These are phyloP conservation scores for Coemansia sp. DNA, from an alignment of 192 early-diverging fungal species.

Conservation along the genomic window DNA sequence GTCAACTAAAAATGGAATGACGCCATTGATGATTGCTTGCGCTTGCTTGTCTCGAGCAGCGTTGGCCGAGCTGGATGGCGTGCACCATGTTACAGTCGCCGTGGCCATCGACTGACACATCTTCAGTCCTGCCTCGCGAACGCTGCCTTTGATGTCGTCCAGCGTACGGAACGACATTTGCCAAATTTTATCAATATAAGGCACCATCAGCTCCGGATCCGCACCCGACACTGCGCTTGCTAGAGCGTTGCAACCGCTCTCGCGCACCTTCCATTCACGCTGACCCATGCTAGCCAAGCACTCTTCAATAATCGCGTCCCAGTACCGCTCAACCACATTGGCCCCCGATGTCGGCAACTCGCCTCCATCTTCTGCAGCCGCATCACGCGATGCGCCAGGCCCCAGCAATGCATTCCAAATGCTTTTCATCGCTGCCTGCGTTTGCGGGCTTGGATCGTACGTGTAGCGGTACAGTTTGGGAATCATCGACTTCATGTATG, in stretches of 20 bases:
- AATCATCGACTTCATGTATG: conserved; percentile 72
- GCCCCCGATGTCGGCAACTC: conserved; percentile 3
- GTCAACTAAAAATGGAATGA: conserved; percentile 82
- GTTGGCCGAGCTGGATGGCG: conserved; percentile 38
- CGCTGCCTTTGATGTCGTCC: conserved; percentile 94
- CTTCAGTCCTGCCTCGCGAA: conserved; percentile 76
- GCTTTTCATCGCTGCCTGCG: conserved; percentile 82
- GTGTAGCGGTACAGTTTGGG: conserved; percentile 86
- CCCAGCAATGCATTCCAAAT: conserved; percentile 81
- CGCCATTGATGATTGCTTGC: conserved; percentile 71
- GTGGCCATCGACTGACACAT: conserved; percentile 77
- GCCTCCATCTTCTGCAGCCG: not conserved
- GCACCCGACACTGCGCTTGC: conserved; percentile 27
- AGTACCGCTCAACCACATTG: conserved; percentile 24
- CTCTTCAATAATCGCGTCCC: conserved; percentile 78
- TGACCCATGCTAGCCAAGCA: conserved; percentile 74
- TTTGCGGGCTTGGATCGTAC: conserved; percentile 88
- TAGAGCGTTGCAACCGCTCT: conserved; percentile 63
- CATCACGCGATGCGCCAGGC: conserved; percentile 18
- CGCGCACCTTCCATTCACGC: conserved; percentile 82
- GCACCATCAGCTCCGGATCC: conserved; percentile 29
- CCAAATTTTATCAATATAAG: conserved; percentile 82
- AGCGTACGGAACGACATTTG: conserved; percentile 84
- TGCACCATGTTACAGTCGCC: conserved; percentile 83
- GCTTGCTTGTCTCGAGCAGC: conserved; percentile 55